Base-by-base conservation (phyloP, 306 rosid genomes). In the Rosa persica region DNA sequence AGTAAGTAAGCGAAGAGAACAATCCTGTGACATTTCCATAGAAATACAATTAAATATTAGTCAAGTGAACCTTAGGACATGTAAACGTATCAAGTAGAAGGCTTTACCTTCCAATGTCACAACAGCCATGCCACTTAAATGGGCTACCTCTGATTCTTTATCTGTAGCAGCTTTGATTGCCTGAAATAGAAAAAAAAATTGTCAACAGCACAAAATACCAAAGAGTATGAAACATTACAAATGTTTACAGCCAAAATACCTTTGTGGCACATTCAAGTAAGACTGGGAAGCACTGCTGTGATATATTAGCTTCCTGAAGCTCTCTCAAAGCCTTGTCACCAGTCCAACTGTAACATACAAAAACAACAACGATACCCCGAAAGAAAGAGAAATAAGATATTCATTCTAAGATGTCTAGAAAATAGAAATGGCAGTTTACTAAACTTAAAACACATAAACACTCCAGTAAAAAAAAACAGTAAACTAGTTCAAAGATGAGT, bases 221-320 rank as follows among this genome's bases (percentile, higher is more conserved):
- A 64, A 4, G 15, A 48, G 64, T 36, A 67, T 65, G 67, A 83
- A 82, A 67, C n/a, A 19, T 23, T 58, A 40, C 81, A 72, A 52
- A 68, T 55, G 23, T 68, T 77, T n/a, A 75, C 68, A 67, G 49
- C 76, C 55, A 64, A 68, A 61, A 44, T 85, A 94, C 98, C 98
- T 89, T 91, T 43, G 89, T 84, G 71, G 94, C 98, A 84, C 96
- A 94, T 85, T 88, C 97, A 67, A 92, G 90, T 87, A 94, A 84
- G 81, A 83, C 82, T 81, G 96, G 95, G 86, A 92, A 94, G 83
- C 93, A 90, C 72, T 88, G 96, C 52, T 75, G 88, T 36, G 93
- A 85, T 81, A 94, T 86, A 90, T 92, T 94, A 67, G 98, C 95
- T 79, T 89, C 97, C 81, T 92, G 88, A 44, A 94, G 97, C 84